Conservation (phyloP, 2,329 filamentous ascomycete species). For the Phaeosphaeria sp. region DNA sequence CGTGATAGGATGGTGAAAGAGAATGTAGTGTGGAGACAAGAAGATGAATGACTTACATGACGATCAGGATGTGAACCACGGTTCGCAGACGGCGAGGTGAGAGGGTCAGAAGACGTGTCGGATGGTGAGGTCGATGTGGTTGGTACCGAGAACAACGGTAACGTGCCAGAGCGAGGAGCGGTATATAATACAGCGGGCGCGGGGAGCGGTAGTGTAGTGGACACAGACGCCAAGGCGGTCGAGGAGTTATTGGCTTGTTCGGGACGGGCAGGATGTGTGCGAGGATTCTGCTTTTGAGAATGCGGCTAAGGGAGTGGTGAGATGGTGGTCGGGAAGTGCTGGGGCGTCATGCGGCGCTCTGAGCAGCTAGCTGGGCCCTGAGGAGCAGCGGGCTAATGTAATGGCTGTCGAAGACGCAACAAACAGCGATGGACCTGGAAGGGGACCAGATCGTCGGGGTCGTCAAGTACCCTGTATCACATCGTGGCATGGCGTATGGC, state of each 20-base stretch:
- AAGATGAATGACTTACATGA: constrained; percentile 11
- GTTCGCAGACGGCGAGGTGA: constrained; percentile 2
- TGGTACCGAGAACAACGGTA: constrained; percentile 32
- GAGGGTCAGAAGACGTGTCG: constrained; percentile 13
- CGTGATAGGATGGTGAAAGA: constrained; percentile 1
- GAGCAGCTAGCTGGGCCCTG: constrained; percentile 39
- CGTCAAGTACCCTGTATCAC: constrained; percentile 48
- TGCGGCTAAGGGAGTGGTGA: constrained; percentile 46
- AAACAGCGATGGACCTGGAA: constrained; percentile 37
- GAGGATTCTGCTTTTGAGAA: constrained; percentile 46
- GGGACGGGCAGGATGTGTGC: constrained; percentile 40
- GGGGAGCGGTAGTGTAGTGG: constrained; percentile 31
- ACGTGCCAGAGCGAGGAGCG: constrained; percentile 34
- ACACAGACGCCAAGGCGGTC: constrained; percentile 39
- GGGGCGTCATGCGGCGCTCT: constrained; percentile 45
- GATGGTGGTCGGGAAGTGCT: constrained; percentile 38
- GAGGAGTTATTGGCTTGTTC: constrained; percentile 43
- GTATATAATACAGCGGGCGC: constrained; percentile 44
- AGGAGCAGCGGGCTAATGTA: constrained; percentile 44
- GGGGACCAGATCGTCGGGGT: constrained; percentile 50
- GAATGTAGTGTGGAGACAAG: not conserved
- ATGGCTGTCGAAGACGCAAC: constrained; percentile 35
- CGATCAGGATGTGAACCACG: constrained; percentile 8
- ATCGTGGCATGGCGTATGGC: constrained; percentile 47
- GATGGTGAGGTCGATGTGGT: constrained; percentile 20